A percentile compares a stretch with the other conserved stretches of the same genome.
Evolutionary conservation across 441 rosid genomes (phyloP).

Genomic region (Gossypium armourianum): DNA sequence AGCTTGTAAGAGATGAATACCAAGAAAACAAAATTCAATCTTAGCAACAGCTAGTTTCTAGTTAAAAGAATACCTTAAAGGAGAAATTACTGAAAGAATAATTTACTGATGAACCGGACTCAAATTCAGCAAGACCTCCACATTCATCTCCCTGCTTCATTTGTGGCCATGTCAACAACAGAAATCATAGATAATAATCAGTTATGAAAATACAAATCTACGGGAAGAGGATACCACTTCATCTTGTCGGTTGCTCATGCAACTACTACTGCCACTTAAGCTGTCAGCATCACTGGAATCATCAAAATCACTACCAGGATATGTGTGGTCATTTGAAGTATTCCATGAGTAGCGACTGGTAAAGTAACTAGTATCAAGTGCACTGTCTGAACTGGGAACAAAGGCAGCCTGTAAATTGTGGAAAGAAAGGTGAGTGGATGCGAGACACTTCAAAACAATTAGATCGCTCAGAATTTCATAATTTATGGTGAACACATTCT

Average conservation of each 20-base stretch:
- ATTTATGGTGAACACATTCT: constrained; percentile 6
- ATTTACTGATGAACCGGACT: constrained; percentile 58
- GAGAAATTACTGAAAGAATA: constrained; percentile 96
- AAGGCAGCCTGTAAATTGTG: constrained; percentile 65
- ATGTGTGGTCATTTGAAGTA: constrained; percentile 48
- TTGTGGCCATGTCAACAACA: constrained; percentile 13
- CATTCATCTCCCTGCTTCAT: constrained; percentile 64
- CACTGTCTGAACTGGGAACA: constrained; percentile 88
- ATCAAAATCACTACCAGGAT: constrained; percentile 62
- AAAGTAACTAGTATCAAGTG: constrained; percentile 86
- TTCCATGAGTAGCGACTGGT: constrained; percentile 92
- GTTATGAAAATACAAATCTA: neutral
- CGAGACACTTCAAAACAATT: neutral
- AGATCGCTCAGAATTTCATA: neutral
- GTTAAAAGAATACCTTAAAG: constrained; percentile 52
- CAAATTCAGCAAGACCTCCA: constrained; percentile 61
- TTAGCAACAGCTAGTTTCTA: neutral
- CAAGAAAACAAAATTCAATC: neutral
- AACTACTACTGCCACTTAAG: constrained; percentile 75
- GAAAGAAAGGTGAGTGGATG: constrained; percentile 1
- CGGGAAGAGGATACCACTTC: constrained; percentile 52
- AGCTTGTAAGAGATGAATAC: neutral
- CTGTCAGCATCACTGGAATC: constrained; percentile 84
- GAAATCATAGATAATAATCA: neutral
- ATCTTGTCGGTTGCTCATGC: constrained; percentile 68